These are phyloP conservation scores for Poa annua DNA, from an alignment of 176 grass and related monocot genomes.

Conservation along the genomic window DNA sequence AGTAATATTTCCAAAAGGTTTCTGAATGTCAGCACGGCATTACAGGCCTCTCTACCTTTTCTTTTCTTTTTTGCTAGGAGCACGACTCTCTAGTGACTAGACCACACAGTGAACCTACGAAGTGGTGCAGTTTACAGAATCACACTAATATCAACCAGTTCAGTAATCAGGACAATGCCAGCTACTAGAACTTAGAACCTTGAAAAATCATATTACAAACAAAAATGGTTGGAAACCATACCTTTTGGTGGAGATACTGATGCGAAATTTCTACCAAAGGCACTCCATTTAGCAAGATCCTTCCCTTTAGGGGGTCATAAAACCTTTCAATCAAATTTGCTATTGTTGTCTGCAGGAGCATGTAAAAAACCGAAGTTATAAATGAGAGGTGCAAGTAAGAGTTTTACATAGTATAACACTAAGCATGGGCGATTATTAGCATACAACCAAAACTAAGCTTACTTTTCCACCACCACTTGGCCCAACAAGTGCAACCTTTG, in stretches of 20 bases:
- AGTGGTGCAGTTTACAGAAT: constrained; percentile 23
- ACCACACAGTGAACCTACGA: background rate
- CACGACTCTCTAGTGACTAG: constrained; percentile 11
- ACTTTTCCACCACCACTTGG: constrained; percentile 98
- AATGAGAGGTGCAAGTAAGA: background rate
- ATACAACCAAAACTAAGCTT: constrained; percentile 28
- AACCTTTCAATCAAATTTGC: constrained; percentile 99
- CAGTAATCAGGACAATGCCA: constrained; percentile 29
- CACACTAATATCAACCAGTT: constrained; percentile 19
- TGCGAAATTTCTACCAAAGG: constrained; percentile 83
- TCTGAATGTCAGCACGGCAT: background rate
- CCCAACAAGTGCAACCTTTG: constrained; percentile 97
- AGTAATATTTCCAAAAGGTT: background rate
- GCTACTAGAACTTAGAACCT: constrained; percentile 22
- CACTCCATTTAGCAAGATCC: constrained; percentile 81
- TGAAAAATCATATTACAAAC: background rate
- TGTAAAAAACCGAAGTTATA: constrained; percentile 30
- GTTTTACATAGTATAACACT: constrained; percentile 14
- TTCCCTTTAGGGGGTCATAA: constrained; percentile 96
- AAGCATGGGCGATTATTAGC: constrained; percentile 15
- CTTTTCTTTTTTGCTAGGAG: background rate
- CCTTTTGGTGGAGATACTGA: constrained; percentile 86
- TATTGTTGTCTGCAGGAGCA: constrained; percentile 85
- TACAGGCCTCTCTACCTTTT: background rate
- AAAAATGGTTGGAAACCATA: constrained; percentile 38